Conservation (phyloP, 768 basidiomycete species). For the Solioccasus polychromus region DNA sequence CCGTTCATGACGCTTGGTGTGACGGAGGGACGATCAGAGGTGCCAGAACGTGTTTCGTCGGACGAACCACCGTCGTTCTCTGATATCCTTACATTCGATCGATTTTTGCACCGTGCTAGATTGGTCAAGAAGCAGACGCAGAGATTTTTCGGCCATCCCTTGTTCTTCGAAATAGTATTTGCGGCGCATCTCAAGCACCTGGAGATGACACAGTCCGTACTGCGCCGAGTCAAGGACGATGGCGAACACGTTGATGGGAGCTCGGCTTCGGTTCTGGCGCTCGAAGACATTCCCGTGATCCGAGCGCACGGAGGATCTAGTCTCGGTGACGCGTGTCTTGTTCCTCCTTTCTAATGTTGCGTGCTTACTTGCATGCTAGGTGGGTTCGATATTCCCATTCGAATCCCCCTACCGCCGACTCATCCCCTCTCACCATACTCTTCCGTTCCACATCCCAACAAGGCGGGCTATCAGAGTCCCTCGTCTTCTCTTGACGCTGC, state of each 20-base stretch:
- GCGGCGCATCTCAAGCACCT: constrained; percentile 4
- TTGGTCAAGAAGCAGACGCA: constrained; percentile 36
- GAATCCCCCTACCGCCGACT: constrained; percentile 31
- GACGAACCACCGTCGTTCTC: constrained; percentile 36
- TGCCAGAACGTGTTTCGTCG: background rate
- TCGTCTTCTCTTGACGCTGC: background rate
- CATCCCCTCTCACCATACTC: constrained; percentile 23
- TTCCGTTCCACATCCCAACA: constrained; percentile 11
- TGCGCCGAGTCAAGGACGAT: no score
- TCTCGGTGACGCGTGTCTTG: constrained; percentile 28
- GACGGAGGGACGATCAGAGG: constrained; percentile 30
- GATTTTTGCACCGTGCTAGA: constrained; percentile 46
- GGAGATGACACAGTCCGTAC: constrained; percentile 20
- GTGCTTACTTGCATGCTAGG: constrained; percentile 20
- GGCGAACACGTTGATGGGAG: background rate
- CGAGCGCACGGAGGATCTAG: constrained; percentile 19
- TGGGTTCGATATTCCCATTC: constrained; percentile 34
- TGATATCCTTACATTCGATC: constrained; percentile 41
- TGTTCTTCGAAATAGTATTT: constrained; percentile 42
- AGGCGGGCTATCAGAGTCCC: constrained; percentile 5
- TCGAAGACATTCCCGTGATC: constrained; percentile 3
- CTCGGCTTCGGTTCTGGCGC: constrained; percentile 1
- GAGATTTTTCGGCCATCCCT: constrained; percentile 39
- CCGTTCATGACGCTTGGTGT: constrained; percentile 36
- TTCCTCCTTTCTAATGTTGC: background rate